Evolutionary conservation across 2,329 filamentous ascomycete species (phyloP).

Genomic region (Arthroderma uncinatum): DNA sequence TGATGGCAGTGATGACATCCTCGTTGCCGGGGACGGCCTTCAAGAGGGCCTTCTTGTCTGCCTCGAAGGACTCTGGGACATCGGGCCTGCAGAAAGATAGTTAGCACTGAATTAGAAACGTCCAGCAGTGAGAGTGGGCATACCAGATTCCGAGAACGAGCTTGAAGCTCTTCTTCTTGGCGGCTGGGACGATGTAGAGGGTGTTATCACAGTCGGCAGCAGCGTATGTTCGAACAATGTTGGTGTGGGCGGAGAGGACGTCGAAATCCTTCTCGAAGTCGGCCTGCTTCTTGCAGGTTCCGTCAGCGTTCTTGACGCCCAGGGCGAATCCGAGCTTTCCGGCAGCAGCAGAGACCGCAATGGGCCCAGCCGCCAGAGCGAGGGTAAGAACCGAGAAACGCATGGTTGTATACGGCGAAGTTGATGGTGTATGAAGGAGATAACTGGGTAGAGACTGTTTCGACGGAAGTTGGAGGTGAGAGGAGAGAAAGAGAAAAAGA

Average conservation of each 20-base stretch:
- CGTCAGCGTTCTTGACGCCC: slow-evolving; percentile 52
- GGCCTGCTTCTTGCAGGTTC: slow-evolving; percentile 48
- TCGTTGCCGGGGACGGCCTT: slow-evolving; percentile 36
- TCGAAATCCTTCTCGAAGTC: slow-evolving; percentile 59
- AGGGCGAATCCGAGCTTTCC: slow-evolving; percentile 55
- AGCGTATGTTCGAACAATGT: slow-evolving; percentile 55
- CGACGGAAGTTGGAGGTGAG: not conserved
- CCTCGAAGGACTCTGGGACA: slow-evolving; percentile 48
- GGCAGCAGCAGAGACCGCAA: slow-evolving; percentile 39
- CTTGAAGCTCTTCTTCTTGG: slow-evolving; percentile 53
- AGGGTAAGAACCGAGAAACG: slow-evolving; percentile 32
- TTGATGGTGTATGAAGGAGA: not conserved
- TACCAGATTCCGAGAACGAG: slow-evolving; percentile 62
- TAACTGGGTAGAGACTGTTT: slow-evolving; percentile 5
- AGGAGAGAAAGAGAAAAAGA: slow-evolving; percentile 4
- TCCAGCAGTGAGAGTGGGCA: no score
- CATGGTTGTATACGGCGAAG: slow-evolving; percentile 29
- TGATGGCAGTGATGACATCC: slow-evolving; percentile 55
- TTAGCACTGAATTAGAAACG: no score
- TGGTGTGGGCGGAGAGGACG: slow-evolving; percentile 44
- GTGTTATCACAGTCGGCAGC: slow-evolving; percentile 56
- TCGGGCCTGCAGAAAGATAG: slow-evolving; percentile 49
- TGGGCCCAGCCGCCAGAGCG: slow-evolving; percentile 36
- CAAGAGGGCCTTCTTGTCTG: slow-evolving; percentile 50
- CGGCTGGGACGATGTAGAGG: slow-evolving; percentile 52